Percentiles rank a stretch among this genome's conserved stretches.
These are phyloP conservation scores for Aureobasidium musti DNA, from an alignment of 2,329 filamentous ascomycete genomes.

Conservation along the genomic window DNA sequence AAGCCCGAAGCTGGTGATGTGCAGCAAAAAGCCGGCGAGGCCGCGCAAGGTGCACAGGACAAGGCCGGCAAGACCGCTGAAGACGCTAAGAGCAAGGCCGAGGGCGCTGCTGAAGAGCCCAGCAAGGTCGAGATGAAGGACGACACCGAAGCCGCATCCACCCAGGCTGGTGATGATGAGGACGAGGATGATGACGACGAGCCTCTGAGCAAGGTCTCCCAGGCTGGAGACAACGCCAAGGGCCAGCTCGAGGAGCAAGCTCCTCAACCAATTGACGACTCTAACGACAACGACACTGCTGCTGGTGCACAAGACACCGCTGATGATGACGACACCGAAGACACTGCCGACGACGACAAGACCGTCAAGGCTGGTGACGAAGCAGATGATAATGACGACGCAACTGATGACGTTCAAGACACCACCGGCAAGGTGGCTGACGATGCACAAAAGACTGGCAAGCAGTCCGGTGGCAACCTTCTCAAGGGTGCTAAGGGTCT, in stretches of 20 bases:
- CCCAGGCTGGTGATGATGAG: slow-evolving; percentile 39
- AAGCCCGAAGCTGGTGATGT: slow-evolving; percentile 40
- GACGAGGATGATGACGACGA: slow-evolving; percentile 43
- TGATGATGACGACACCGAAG: slow-evolving; percentile 47
- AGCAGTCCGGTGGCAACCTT: slow-evolving; percentile 44
- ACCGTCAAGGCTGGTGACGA: slow-evolving; percentile 46
- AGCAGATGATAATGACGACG: slow-evolving; percentile 39
- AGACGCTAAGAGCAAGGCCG: slow-evolving; percentile 44
- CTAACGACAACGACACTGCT: slow-evolving; percentile 43
- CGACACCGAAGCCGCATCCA: slow-evolving; percentile 38
- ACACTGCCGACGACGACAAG: slow-evolving; percentile 47
- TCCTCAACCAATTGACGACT: slow-evolving; percentile 50
- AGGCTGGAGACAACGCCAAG: slow-evolving; percentile 49
- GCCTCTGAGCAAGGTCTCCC: slow-evolving; percentile 50
- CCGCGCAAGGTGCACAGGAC: slow-evolving; percentile 35
- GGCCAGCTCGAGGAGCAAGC: slow-evolving; percentile 50
- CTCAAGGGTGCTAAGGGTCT: slow-evolving; percentile 50
- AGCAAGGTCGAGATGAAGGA: slow-evolving; percentile 43
- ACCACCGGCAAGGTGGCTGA: slow-evolving; percentile 40
- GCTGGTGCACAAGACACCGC: slow-evolving; percentile 49
- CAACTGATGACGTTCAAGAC: slow-evolving; percentile 35
- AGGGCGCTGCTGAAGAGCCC: slow-evolving; percentile 42
- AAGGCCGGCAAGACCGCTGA: slow-evolving; percentile 38
- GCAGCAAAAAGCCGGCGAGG: slow-evolving; percentile 39
- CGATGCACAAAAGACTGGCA: slow-evolving; percentile 38